Percentiles rank a stretch among this genome's conserved stretches.
Evolutionary conservation across 2,329 filamentous ascomycete species (phyloP).

Genomic region (Metarhizium humberi): DNA sequence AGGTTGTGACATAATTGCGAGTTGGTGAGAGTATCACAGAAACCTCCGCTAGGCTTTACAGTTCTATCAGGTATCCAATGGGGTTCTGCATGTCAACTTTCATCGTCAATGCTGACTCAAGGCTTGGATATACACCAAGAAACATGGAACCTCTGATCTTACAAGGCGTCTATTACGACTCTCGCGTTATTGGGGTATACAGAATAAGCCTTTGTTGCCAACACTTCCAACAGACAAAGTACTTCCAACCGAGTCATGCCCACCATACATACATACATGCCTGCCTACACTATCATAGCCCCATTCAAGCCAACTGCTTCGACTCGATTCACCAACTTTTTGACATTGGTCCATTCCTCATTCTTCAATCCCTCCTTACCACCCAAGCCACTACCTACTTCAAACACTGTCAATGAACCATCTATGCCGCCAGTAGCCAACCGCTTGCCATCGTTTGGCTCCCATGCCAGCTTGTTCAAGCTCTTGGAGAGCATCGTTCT

Average conservation of each 20-base stretch:
- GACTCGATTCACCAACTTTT: conserved; percentile 73
- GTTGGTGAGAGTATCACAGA: too few species aligned
- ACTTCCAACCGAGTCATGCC: not conserved
- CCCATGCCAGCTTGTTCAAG: conserved; percentile 92
- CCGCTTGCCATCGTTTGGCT: conserved; percentile 76
- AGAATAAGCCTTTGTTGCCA: not conserved
- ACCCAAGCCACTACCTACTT: conserved; percentile 73
- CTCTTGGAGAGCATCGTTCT: conserved; percentile 69
- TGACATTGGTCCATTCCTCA: conserved; percentile 90
- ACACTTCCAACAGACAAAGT: conserved; percentile 1
- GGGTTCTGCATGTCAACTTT: too few species aligned
- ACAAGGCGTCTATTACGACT: not conserved
- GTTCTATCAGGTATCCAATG: too few species aligned
- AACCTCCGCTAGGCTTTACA: too few species aligned
- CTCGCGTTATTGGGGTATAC: conserved; percentile 2
- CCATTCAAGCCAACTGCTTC: conserved; percentile 51
- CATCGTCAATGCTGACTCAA: too few species aligned
- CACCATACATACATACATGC: too few species aligned
- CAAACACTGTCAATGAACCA: conserved; percentile 83
- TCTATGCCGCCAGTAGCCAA: conserved; percentile 89
- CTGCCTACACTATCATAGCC: conserved; percentile 19
- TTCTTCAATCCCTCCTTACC: conserved; percentile 74
- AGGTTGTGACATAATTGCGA: too few species aligned
- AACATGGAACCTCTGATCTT: not conserved
- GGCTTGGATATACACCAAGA: not conserved